Evolutionary conservation across 2,329 filamentous ascomycete genomes (phyloP).

Genomic region (Venturiaceae sp.): DNA sequence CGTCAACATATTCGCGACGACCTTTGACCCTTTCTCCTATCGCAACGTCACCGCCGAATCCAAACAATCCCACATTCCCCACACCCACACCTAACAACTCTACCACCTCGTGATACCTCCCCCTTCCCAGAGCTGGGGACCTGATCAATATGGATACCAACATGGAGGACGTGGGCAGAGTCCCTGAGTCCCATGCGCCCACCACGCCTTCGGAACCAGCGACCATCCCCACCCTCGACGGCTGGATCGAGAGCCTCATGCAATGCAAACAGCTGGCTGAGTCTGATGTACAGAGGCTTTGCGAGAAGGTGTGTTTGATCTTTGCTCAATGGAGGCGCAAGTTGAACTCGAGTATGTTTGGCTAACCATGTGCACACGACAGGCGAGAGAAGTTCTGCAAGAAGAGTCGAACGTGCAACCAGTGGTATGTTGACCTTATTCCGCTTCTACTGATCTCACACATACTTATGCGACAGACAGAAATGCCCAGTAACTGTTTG

Average conservation of each 20-base stretch:
- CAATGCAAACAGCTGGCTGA: slow-evolving; percentile 96
- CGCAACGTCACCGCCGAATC: slow-evolving; percentile 1
- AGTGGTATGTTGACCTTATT: slow-evolving; percentile 55
- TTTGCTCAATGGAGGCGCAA: neutral
- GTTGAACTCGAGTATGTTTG: slow-evolving; percentile 7
- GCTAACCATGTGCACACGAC: slow-evolving; percentile 10
- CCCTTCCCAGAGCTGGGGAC: neutral
- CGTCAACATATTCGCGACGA: neutral
- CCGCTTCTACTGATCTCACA: slow-evolving; percentile 12
- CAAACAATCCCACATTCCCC: neutral
- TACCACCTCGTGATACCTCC: neutral
- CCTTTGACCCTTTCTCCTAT: neutral
- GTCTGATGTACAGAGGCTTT: slow-evolving; percentile 88
- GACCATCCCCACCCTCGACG: slow-evolving; percentile 85
- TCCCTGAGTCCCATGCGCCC: slow-evolving; percentile 62
- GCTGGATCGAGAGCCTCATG: slow-evolving; percentile 99
- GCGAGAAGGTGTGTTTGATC: slow-evolving; percentile 69
- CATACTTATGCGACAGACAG: slow-evolving; percentile 15
- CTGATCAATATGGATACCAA: slow-evolving; percentile 72
- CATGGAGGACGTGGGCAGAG: slow-evolving; percentile 95
- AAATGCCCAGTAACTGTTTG: slow-evolving; percentile 99
- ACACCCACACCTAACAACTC: no score
- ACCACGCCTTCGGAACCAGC: slow-evolving; percentile 69
- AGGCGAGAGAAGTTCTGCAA: slow-evolving; percentile 94
- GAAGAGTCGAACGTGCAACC: slow-evolving; percentile 98